These are phyloP conservation scores for Striga hermonthica DNA, from an alignment of 305 asterid genomes.

Conservation along the genomic window DNA sequence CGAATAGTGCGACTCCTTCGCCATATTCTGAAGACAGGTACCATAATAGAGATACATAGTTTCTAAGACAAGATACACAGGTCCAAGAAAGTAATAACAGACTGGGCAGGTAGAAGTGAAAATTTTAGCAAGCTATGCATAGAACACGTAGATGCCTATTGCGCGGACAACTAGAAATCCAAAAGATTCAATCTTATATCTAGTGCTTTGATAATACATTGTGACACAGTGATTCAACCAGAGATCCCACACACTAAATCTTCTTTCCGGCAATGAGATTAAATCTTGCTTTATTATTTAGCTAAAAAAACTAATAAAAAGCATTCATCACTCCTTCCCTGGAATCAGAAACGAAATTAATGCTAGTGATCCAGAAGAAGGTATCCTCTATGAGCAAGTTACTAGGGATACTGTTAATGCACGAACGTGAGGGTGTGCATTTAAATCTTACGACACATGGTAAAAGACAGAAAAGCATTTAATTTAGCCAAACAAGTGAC, in stretches of 20 bases:
- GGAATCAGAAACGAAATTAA: conserved; percentile 6
- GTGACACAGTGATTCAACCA: too few relatives aligned
- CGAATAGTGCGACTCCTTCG: conserved; percentile 17
- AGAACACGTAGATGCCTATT: too few relatives aligned
- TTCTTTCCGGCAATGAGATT: too few relatives aligned
- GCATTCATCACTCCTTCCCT: conserved; percentile 22
- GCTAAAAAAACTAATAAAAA: background rate
- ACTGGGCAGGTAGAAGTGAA: background rate
- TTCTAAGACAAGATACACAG: background rate
- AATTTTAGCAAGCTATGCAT: too few relatives aligned
- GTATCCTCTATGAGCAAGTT: conserved; percentile 18
- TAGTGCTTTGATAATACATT: too few relatives aligned
- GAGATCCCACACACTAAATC: too few relatives aligned
- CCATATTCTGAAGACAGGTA: background rate
- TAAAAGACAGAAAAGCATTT: conserved; percentile 8
- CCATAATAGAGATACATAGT: background rate
- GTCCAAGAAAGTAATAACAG: conserved; percentile 2
- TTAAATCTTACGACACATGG: background rate
- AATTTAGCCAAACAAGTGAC: conserved; percentile 1
- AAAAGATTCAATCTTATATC: too few relatives aligned
- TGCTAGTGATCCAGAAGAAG: conserved; percentile 15
- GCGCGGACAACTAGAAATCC: too few relatives aligned
- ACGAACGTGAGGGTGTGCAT: conserved; percentile 5
- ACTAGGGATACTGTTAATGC: conserved; percentile 7
- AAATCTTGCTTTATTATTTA: too few relatives aligned